phyloP scores from a whole-genome alignment of 257 asterid genomes.

The Jaltomata sinuosa region DNA sequence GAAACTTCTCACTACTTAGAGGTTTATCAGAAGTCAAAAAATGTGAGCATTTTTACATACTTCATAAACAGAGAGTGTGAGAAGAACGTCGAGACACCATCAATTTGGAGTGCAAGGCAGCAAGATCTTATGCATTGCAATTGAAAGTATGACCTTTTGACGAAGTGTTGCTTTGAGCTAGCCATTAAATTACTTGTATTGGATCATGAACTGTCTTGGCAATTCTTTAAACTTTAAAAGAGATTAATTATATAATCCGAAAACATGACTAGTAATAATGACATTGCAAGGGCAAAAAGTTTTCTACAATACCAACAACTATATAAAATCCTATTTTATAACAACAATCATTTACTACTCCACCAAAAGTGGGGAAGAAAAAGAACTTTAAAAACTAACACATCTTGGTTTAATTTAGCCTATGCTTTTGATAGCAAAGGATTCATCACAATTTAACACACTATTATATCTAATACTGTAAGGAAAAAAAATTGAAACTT shows the following conservation, averaged over 20 bases:
- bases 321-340: neutral
- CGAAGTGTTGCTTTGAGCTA: neutral
- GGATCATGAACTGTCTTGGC: neutral
- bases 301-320: neutral
- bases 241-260: neutral
- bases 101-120: neutral
- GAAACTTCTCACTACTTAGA: neutral
- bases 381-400: conserved; percentile 1
- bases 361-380: neutral
- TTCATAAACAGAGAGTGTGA: neutral
- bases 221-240: neutral
- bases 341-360: conserved; percentile 9
- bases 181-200: neutral
- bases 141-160: conserved; percentile 2
- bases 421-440: conserved; percentile 33
- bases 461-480: conserved; percentile 28
- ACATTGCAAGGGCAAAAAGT: conserved; percentile 1
- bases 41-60: neutral
- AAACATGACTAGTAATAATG: conserved; percentile 27
- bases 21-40: neutral
- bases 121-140: neutral
- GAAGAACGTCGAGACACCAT: neutral
- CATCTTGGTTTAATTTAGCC: conserved; percentile 29
- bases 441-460: conserved; percentile 50
- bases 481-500: conserved; percentile 2